phyloP scores from a whole-genome alignment of 768 basidiomycete genomes.

The Rickenella mellea region DNA sequence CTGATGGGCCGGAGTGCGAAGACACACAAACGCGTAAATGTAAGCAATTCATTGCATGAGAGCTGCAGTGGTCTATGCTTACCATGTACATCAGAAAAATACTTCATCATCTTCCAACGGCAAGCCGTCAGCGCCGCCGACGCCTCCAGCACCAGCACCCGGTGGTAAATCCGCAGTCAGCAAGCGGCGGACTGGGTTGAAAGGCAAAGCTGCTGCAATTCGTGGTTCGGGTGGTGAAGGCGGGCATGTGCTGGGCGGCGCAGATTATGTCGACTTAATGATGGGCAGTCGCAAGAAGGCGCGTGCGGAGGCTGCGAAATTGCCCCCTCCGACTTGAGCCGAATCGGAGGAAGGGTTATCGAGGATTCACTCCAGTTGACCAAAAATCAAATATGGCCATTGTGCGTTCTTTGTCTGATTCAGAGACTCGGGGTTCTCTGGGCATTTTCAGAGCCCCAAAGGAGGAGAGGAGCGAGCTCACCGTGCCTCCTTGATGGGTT shows the following conservation, averaged over 20 bases:
- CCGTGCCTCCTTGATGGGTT: too few relatives aligned
- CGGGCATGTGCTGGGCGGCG: conserved; percentile 54
- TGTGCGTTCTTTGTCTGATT: too few relatives aligned
- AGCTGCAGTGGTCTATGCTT: neutral
- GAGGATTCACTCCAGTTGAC: too few relatives aligned
- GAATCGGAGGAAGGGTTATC: too few relatives aligned
- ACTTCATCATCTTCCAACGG: conserved; percentile 6
- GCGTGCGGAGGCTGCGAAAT: conserved; percentile 53
- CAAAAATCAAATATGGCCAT: too few relatives aligned
- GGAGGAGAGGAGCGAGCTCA: too few relatives aligned
- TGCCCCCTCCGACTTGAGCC: conserved; percentile 25
- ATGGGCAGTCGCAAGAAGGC: conserved; percentile 65
- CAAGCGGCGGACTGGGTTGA: conserved; percentile 39
- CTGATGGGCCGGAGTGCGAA: conserved; percentile 66
- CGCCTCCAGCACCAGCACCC: conserved; percentile 12
- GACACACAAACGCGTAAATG: conserved; percentile 51
- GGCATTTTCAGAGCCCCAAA: too few relatives aligned
- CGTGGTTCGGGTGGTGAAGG: conserved; percentile 37
- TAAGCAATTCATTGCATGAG: conserved; percentile 16
- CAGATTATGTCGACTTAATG: conserved; percentile 68
- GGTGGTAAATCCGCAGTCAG: conserved; percentile 24
- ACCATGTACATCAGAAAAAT: conserved; percentile 15
- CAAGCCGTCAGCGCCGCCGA: conserved; percentile 9
- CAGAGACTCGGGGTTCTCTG: too few relatives aligned
- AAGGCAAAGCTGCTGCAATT: conserved; percentile 22